phyloP scores from a whole-genome alignment of 495 filamentous ascomycete species.

The Aspergillus taichungensis region DNA sequence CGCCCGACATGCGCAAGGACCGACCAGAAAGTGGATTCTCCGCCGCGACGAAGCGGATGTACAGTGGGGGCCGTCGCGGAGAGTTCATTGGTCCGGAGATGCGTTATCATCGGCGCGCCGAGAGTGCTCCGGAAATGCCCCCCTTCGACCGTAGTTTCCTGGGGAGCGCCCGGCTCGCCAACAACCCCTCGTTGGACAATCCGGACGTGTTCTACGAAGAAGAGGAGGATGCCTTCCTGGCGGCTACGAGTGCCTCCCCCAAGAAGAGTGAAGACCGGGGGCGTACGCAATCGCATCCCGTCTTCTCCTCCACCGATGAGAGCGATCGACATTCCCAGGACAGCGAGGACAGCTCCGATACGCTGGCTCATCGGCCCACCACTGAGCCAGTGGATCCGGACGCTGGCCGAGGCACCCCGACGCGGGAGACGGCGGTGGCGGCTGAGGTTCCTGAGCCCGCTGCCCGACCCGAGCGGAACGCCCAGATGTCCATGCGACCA shows the following conservation, averaged over 20 bases:
- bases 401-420: conserved; percentile 41
- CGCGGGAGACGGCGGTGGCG: conserved; percentile 11
- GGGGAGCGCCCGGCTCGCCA: conserved; percentile 55
- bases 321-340: conserved; percentile 27
- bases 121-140: conserved; percentile 84
- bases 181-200: conserved; percentile 59
- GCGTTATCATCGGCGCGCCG: conserved; percentile 83
- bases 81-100: conserved; percentile 74
- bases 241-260: conserved; percentile 30
- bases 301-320: conserved; percentile 1
- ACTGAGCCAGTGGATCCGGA: conserved; percentile 23
- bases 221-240: conserved; percentile 65
- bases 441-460: too few species aligned
- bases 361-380: conserved; percentile 26
- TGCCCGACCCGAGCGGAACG: too few species aligned
- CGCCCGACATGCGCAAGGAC: conserved; percentile 45
- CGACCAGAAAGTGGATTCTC: conserved; percentile 47
- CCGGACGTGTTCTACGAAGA: conserved; percentile 93
- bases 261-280: conserved; percentile 11
- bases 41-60: conserved; percentile 65
- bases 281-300: background rate
- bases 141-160: conserved; percentile 65
- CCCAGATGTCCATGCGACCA: too few species aligned
- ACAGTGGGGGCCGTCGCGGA: conserved; percentile 69
- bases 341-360: conserved; percentile 29